A percentile compares a stretch with the other conserved stretches of the same genome.
phyloP scores from a whole-genome alignment of 2,329 filamentous ascomycete genomes.

The Phaeomoniella chlamydospora region DNA sequence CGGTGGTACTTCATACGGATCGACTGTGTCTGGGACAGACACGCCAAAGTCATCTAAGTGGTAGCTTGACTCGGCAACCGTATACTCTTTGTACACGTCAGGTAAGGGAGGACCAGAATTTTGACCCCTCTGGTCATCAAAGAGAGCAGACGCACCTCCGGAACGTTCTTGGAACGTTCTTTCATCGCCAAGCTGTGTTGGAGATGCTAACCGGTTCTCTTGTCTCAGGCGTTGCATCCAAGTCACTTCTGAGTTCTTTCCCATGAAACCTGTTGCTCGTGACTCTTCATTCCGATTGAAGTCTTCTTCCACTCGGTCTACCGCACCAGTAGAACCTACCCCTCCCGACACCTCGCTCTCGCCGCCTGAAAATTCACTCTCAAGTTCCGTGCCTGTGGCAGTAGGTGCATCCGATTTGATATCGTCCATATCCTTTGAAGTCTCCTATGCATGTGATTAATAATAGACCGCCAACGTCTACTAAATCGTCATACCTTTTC shows the following conservation, averaged over 20 bases:
- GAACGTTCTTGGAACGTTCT: conserved; percentile 4
- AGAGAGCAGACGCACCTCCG: conserved; percentile 4
- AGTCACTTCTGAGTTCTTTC: conserved; percentile 29
- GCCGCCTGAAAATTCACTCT: conserved; percentile 8
- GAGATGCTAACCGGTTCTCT: conserved; percentile 20
- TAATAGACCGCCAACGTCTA: no score
- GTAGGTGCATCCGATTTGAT: no score
- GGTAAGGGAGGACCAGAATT: conserved; percentile 11
- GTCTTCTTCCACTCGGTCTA: conserved; percentile 30
- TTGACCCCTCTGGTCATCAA: conserved; percentile 4
- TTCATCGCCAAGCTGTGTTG: conserved; percentile 2
- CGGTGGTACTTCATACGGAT: conserved; percentile 25
- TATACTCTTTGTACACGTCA: conserved; percentile 14
- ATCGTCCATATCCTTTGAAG: no score
- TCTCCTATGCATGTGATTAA: no score
- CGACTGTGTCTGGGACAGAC: conserved; percentile 22
- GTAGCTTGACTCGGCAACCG: conserved; percentile 17
- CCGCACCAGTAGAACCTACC: conserved; percentile 25
- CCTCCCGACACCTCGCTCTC: conserved; percentile 11
- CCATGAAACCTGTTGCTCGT: conserved; percentile 26
- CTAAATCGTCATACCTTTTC: conserved; percentile 20
- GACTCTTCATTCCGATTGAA: conserved; percentile 21
- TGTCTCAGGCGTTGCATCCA: conserved; percentile 28
- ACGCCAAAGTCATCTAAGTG: conserved; percentile 30
- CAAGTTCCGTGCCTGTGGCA: no score